phyloP scores from a whole-genome alignment of 2,329 filamentous ascomycete genomes.

The Botrytis paeoniae region DNA sequence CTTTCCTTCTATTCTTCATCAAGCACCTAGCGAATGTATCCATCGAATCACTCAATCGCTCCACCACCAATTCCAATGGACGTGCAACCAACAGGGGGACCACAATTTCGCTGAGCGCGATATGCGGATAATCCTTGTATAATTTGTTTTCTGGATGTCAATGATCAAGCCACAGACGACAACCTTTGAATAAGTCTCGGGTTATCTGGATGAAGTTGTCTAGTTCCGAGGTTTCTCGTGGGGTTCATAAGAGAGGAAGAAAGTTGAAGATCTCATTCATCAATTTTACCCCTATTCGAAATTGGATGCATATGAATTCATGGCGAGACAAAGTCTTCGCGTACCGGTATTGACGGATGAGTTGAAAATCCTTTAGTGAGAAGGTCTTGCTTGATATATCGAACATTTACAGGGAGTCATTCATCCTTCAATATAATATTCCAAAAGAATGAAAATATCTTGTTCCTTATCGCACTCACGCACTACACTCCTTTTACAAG shows the following conservation, averaged over 20 bases:
- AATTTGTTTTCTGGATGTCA: background rate
- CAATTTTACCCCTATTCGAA: conserved; percentile 1
- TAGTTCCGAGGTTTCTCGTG: background rate
- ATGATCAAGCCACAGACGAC: conserved; percentile 7
- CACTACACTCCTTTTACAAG: background rate
- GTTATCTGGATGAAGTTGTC: conserved; percentile 6
- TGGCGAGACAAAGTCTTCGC: background rate
- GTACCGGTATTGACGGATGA: background rate
- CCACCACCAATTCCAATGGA: conserved; percentile 6
- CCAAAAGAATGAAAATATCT: background rate
- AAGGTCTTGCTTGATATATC: background rate
- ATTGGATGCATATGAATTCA: background rate
- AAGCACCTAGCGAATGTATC: background rate
- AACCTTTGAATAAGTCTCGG: conserved; percentile 3
- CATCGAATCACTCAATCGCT: background rate
- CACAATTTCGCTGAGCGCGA: conserved; percentile 4
- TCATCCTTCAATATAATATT: background rate
- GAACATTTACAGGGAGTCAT: background rate
- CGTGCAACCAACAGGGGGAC: conserved; percentile 2
- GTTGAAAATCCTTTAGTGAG: background rate
- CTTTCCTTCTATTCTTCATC: background rate
- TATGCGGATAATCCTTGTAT: background rate
- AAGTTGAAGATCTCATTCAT: background rate
- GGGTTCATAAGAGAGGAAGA: background rate
- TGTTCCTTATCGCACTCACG: background rate